phyloP scores from a whole-genome alignment of 2,329 filamentous ascomycete genomes.

The Fonsecaea nubica region DNA sequence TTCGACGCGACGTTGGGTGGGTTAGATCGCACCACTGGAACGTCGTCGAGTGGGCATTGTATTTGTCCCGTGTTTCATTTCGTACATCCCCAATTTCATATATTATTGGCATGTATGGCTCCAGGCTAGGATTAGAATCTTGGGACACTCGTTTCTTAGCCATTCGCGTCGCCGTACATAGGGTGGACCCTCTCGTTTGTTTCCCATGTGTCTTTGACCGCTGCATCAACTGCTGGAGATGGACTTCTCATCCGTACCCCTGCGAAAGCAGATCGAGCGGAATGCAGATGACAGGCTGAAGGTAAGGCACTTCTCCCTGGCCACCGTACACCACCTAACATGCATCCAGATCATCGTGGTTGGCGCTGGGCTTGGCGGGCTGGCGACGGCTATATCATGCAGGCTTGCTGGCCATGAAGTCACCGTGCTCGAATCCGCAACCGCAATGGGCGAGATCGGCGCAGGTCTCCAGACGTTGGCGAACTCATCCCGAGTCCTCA shows the following conservation, averaged over 20 bases:
- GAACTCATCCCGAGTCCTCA: conserved; percentile 41
- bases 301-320: background rate
- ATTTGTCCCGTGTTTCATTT: background rate
- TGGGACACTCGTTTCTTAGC: conserved; percentile 6
- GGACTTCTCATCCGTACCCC: conserved; percentile 7
- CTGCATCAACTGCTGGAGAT: background rate
- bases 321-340: conserved; percentile 1
- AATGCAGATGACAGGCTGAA: conserved; percentile 6
- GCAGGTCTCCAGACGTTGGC: conserved; percentile 48
- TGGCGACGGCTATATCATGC: conserved; percentile 42
- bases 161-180: background rate
- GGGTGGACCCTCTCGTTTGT: background rate
- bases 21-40: background rate
- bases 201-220: conserved; percentile 6
- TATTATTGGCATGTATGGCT: conserved; percentile 9
- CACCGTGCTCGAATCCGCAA: conserved; percentile 44
- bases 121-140: conserved; percentile 1
- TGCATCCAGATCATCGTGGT: conserved; percentile 47
- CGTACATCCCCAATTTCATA: conserved; percentile 4
- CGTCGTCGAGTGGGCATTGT: background rate
- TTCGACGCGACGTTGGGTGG: background rate
- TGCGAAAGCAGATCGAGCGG: conserved; percentile 8
- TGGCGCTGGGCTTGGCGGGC: conserved; percentile 43
- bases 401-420: conserved; percentile 38
- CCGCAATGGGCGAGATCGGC: conserved; percentile 48